phyloP scores from a whole-genome alignment of 257 asterid species.

The Solanum neorickii region DNA sequence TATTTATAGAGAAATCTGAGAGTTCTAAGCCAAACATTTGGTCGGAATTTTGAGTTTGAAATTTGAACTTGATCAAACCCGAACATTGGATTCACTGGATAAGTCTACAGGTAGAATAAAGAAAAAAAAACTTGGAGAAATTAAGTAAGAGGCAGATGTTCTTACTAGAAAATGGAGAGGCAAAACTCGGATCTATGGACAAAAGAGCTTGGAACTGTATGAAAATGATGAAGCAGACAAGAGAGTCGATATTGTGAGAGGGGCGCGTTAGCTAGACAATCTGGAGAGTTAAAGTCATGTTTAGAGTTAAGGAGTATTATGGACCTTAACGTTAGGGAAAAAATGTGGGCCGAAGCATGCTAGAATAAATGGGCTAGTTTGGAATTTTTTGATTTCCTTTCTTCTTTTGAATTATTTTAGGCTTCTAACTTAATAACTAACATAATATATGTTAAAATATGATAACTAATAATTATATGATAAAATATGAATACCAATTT shows the following conservation, averaged over 20 bases:
- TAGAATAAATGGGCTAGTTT: background rate
- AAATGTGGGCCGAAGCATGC: background rate
- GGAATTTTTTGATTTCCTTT: background rate
- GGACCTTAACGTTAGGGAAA: background rate
- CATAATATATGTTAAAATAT: no score
- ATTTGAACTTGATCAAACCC: background rate
- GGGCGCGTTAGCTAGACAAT: background rate
- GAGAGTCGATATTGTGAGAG: background rate
- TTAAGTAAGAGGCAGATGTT: background rate
- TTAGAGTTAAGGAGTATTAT: background rate
- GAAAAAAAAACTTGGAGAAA: background rate
- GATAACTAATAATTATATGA: no score
- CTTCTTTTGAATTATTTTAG: background rate
- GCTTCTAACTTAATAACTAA: background rate
- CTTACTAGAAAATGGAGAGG: background rate
- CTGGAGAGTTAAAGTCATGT: background rate
- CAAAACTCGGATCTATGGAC: background rate
- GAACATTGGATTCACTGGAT: background rate
- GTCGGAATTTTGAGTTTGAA: background rate
- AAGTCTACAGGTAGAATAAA: background rate
- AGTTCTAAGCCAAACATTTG: background rate
- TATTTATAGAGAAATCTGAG: background rate
- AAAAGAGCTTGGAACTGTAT: background rate
- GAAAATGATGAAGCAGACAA: background rate
- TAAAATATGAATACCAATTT: no score